phyloP scores from a whole-genome alignment of 305 asterid genomes.

The Fraxinus velutina region DNA sequence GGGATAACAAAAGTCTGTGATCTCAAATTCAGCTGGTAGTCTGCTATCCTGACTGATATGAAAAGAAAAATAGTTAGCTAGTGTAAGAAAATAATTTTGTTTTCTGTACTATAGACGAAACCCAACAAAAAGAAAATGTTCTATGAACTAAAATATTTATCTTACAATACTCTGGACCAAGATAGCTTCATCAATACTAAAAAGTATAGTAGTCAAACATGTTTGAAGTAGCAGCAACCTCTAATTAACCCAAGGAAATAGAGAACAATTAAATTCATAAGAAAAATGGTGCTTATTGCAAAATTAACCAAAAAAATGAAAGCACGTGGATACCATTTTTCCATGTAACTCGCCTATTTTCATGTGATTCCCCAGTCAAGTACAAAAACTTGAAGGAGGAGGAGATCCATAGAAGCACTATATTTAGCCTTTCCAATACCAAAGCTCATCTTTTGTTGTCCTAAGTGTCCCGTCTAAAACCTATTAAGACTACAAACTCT shows the following conservation, averaged over 20 bases:
- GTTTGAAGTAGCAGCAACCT: conserved; percentile 7
- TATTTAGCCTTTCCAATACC: conserved; percentile 2
- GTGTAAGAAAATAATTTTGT: not conserved
- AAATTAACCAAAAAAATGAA: not conserved
- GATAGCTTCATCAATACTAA: not conserved
- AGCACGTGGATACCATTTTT: not conserved
- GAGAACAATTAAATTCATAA: not conserved
- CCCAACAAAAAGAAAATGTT: not conserved
- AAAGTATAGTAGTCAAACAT: not conserved
- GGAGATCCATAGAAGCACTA: not conserved
- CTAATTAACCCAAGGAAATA: not conserved
- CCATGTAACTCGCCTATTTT: not conserved
- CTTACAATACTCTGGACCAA: conserved; percentile 3
- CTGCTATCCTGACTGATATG: conserved; percentile 89
- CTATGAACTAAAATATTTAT: not conserved
- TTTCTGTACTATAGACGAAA: not conserved
- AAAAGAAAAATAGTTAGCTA: conserved; percentile 17
- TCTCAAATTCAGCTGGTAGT: conserved; percentile 96
- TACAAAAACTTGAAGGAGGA: not conserved
- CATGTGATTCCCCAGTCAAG: not conserved
- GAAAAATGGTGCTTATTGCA: not conserved
- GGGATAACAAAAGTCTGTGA: conserved; percentile 78
- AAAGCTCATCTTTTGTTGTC: not conserved
- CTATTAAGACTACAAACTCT: conserved; percentile 5
- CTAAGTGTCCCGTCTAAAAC: not conserved